Base-by-base conservation (phyloP, 164 flowering plant species). In the Magnolia kwangsiensis region DNA sequence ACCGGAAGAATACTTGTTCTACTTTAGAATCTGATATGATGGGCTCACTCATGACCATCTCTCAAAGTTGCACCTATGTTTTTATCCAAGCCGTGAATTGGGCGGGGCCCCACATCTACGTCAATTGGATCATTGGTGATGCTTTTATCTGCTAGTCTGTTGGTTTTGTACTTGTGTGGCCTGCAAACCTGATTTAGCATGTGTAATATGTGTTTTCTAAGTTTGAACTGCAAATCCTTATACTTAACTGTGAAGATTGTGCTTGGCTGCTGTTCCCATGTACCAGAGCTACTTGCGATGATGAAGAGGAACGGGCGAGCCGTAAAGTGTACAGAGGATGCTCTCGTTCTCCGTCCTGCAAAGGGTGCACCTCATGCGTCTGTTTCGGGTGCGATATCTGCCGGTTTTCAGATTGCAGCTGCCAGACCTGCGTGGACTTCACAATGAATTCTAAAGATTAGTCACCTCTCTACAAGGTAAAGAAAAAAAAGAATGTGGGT, bases 401-500 rank as follows among this genome's bases (percentile, higher is more conserved):
- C 74, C 91, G 97, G 2, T 94, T 91, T 81, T 83, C 90, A 2
- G 96, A 91, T 73, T 94, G 98, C 87, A 81, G 79, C 86, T 92
- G 98, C 87, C 98, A 92, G 86, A 87, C 90, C 19, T 94, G 98
- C 87, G 77, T 72, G 0, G 98, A 92, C 78, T 94, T 89, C 89
- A 92, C 90, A 0, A 77, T 76, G 72, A 91, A 90, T 80, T 87
- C 89, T 14, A 84, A 75, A 78, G 24, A 83, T 76, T 89, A 72
- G 72, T 8, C 16, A 27, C 67, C 65, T 31, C 61, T 21, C 14
- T 20, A 3, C 29, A 45, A 58, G 65, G 63, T 50, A 45, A n/a
- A 23, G 67, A 11, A 68, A 49, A 63, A n/a, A 23, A 70, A 19
- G 65, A 49, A 58, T 69, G 67, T 70, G 77, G 75, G 78, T 58